A percentile compares a stretch with the other conserved stretches of the same genome.
Conservation (phyloP, 805 yeast species). For the Yarrowia keelungensis region DNA sequence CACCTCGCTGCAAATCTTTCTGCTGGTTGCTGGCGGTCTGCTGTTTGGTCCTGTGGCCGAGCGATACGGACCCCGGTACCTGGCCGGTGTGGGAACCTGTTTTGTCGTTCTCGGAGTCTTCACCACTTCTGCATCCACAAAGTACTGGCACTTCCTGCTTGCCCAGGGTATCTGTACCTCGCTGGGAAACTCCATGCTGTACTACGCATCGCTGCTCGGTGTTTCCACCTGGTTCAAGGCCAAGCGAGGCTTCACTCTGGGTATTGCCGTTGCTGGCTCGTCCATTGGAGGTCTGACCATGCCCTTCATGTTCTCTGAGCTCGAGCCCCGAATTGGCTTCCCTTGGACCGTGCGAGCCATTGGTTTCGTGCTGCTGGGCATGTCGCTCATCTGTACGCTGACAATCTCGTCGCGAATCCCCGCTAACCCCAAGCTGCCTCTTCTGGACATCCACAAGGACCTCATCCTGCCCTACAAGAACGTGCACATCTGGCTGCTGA, state of each 20-base stretch:
- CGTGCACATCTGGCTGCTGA: conserved; percentile 45
- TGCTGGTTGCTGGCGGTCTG: conserved; percentile 55
- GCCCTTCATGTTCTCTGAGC: conserved; percentile 60
- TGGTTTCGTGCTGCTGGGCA: conserved; percentile 47
- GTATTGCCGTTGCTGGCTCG: conserved; percentile 70
- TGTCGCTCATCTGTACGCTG: conserved; percentile 48
- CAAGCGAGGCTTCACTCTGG: conserved; percentile 65
- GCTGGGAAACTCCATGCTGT: conserved; percentile 51
- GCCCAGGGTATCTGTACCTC: conserved; percentile 64
- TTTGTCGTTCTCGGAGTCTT: conserved; percentile 59
- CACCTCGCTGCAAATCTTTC: conserved; percentile 55
- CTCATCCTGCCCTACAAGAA: conserved; percentile 26
- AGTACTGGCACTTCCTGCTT: conserved; percentile 65
- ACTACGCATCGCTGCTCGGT: conserved; percentile 58
- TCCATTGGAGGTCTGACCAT: conserved; percentile 69
- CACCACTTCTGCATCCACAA: conserved; percentile 58
- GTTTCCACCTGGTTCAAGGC: conserved; percentile 67
- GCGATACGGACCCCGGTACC: conserved; percentile 58
- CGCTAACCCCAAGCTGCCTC: conserved; percentile 41
- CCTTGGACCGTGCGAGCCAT: conserved; percentile 65
- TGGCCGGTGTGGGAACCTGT: conserved; percentile 56
- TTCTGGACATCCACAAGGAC: conserved; percentile 44
- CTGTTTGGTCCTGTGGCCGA: conserved; percentile 64
- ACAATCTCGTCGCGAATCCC: conserved; percentile 51
- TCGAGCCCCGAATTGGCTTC: conserved; percentile 59